Percentiles rank a stretch among this genome's conserved stretches.
Conservation (phyloP, 495 filamentous ascomycete species). For the Neurospora hispaniola region DNA sequence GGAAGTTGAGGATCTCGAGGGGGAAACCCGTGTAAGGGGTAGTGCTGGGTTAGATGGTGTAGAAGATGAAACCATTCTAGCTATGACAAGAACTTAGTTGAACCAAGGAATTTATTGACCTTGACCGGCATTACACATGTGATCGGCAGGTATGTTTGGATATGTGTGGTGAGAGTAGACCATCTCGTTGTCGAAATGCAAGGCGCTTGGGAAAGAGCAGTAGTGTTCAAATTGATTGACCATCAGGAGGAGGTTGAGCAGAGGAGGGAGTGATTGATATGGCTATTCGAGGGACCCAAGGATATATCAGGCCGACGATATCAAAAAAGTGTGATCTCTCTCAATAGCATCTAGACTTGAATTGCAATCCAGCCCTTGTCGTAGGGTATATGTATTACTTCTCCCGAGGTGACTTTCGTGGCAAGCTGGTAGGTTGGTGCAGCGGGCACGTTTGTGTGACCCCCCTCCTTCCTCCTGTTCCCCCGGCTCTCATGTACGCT, state of each 20-base stretch:
- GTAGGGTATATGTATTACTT: not conserved
- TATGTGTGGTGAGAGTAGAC: not conserved
- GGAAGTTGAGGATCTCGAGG: slow-evolving; percentile 1
- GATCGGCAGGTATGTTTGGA: not conserved
- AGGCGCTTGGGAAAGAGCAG: not conserved
- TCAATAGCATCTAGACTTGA: not conserved
- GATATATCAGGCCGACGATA: not conserved
- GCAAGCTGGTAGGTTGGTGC: not conserved
- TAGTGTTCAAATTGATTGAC: not conserved
- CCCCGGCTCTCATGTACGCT: not conserved
- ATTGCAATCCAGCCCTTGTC: not conserved
- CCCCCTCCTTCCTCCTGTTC: not conserved
- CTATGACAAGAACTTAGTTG: not conserved
- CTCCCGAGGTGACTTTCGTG: not conserved
- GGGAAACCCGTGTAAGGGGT: not conserved
- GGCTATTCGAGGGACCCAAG: not conserved
- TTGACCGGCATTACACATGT: not conserved
- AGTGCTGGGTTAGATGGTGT: not conserved
- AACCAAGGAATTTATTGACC: not conserved
- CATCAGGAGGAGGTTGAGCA: not conserved
- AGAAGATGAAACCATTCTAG: not conserved
- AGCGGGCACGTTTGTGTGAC: not conserved
- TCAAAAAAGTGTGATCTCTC: not conserved
- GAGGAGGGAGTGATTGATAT: not conserved
- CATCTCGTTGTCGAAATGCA: not conserved